These are phyloP conservation scores for Isabelozyma rhagii DNA, from an alignment of 805 yeast genomes.

Conservation along the genomic window DNA sequence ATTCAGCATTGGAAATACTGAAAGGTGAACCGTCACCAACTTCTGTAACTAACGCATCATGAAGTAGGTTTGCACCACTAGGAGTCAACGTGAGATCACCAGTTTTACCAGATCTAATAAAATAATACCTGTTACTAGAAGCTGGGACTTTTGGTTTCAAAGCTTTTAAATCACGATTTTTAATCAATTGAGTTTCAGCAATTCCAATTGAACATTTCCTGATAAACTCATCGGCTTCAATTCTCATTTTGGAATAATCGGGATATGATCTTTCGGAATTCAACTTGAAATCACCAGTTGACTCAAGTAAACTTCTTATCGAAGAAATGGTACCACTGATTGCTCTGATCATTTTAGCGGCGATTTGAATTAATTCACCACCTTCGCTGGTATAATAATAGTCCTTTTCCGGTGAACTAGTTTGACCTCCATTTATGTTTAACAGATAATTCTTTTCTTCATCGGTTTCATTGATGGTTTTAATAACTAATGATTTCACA, in stretches of 20 bases:
- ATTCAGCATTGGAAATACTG: conserved; percentile 32
- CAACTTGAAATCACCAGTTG: conserved; percentile 66
- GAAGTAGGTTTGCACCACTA: conserved; percentile 46
- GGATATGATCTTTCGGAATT: conserved; percentile 61
- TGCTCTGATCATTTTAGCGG: conserved; percentile 57
- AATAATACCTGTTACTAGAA: conserved; percentile 42
- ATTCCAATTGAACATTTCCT: conserved; percentile 60
- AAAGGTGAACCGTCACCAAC: conserved; percentile 27
- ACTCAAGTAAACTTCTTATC: conserved; percentile 48
- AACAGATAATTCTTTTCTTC: conserved; percentile 24
- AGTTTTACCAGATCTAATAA: conserved; percentile 49
- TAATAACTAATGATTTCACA: conserved; percentile 60
- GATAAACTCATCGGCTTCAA: conserved; percentile 60
- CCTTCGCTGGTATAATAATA: conserved; percentile 69
- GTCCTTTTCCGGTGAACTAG: conserved; percentile 9
- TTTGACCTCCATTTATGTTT: background rate
- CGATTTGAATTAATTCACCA: conserved; percentile 55
- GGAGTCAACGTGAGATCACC: conserved; percentile 46
- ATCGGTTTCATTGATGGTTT: conserved; percentile 43
- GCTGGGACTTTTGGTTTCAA: conserved; percentile 12
- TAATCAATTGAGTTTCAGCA: conserved; percentile 34
- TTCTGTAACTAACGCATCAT: conserved; percentile 26
- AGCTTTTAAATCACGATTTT: conserved; percentile 19
- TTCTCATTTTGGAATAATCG: conserved; percentile 54
- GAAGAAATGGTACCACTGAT: conserved; percentile 48